A percentile compares a stretch with the other conserved stretches of the same genome.
Evolutionary conservation across 257 asterid species (phyloP).

Genomic region (Lavandula angustifolia): DNA sequence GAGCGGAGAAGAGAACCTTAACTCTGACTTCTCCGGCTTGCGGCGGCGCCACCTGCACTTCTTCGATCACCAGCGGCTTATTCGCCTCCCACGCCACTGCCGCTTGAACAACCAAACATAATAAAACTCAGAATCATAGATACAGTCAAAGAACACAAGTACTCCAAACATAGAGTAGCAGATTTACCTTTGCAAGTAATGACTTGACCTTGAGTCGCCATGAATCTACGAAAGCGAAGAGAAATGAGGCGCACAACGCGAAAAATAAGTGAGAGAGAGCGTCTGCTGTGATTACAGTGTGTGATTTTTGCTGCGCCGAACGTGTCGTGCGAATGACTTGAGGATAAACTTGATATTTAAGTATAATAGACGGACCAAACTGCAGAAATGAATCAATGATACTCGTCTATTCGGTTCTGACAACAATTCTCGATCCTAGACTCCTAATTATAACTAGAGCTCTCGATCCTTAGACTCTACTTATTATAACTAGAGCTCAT

Average conservation of each 20-base stretch:
- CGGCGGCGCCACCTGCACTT: slow-evolving; percentile 93
- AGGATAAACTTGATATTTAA: too few relatives aligned
- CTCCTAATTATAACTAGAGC: too few relatives aligned
- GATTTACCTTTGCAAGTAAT: slow-evolving; percentile 88
- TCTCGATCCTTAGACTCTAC: too few relatives aligned
- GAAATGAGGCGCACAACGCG: not conserved
- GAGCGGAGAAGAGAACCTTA: slow-evolving; percentile 73
- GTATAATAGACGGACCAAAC: too few relatives aligned
- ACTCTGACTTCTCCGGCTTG: slow-evolving; percentile 91
- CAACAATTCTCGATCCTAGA: too few relatives aligned
- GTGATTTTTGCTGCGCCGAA: not conserved
- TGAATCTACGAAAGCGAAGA: slow-evolving; percentile 19
- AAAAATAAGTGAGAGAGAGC: not conserved
- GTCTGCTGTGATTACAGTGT: not conserved
- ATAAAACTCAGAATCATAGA: not conserved
- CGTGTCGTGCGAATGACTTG: too few relatives aligned
- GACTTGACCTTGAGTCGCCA: slow-evolving; percentile 86
- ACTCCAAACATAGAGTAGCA: not conserved
- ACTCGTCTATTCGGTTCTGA: too few relatives aligned
- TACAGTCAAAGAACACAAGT: not conserved
- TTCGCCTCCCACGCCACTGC: slow-evolving; percentile 99
- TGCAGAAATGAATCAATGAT: too few relatives aligned
- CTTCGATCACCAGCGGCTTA: slow-evolving; percentile 84
- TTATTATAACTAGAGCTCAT: too few relatives aligned
- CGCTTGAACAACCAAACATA: slow-evolving; percentile 38